phyloP scores from a whole-genome alignment of 352 stramenopile species.

The Globisporangium polare region DNA sequence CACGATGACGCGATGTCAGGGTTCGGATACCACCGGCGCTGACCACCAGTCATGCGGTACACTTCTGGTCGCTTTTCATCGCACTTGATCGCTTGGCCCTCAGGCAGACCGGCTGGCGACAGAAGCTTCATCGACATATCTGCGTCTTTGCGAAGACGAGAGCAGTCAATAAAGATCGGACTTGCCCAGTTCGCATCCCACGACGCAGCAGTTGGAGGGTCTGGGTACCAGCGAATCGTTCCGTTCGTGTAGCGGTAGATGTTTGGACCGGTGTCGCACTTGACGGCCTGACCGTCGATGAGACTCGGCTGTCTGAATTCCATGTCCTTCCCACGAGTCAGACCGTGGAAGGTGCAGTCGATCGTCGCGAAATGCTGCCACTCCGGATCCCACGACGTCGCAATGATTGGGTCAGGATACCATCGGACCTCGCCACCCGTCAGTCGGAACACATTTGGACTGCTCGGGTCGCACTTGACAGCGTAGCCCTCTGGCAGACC shows the following conservation, averaged over 20 bases:
- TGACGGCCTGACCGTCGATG: constrained; percentile 13
- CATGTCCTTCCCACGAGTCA: constrained; percentile 12
- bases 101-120: constrained; percentile 1
- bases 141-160: neutral
- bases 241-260: constrained; percentile 11
- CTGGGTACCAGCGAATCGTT: constrained; percentile 19
- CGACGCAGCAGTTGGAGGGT: constrained; percentile 14
- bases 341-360: neutral
- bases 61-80: neutral
- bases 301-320: constrained; percentile 1
- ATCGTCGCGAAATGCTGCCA: neutral
- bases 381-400: neutral
- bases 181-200: constrained; percentile 23
- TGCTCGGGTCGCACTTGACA: constrained; percentile 6
- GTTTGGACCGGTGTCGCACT: constrained; percentile 11
- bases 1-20: constrained; percentile 21
- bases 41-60: constrained; percentile 14
- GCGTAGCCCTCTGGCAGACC: constrained; percentile 5
- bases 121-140: constrained; percentile 11
- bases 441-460: constrained; percentile 17
- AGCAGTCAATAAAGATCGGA: constrained; percentile 20
- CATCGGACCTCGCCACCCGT: constrained; percentile 9
- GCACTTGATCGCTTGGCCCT: constrained; percentile 19
- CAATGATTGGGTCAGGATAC: neutral
- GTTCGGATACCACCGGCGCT: constrained; percentile 21